Conservation (phyloP, 768 basidiomycete genomes). For the Collybiopsis luxurians region DNA sequence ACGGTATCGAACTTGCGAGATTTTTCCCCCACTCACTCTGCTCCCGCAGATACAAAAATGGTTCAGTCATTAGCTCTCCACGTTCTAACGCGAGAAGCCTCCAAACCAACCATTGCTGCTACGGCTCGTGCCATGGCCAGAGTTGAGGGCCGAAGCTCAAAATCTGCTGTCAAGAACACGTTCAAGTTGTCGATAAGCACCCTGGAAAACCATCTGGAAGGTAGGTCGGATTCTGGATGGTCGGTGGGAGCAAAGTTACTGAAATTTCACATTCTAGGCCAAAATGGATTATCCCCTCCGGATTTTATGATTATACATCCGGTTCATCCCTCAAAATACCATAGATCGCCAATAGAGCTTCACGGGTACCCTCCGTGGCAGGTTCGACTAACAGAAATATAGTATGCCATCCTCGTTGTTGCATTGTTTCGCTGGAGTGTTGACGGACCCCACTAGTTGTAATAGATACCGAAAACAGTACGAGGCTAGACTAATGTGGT, state of each 20-base stretch:
- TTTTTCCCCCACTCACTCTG: neutral
- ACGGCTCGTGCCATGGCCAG: constrained; percentile 45
- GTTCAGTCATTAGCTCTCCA: constrained; percentile 34
- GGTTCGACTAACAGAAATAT: constrained; percentile 74
- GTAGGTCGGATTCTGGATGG: constrained; percentile 31
- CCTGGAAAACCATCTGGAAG: constrained; percentile 55
- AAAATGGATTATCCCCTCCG: constrained; percentile 58
- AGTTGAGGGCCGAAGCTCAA: constrained; percentile 21
- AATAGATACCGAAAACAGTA: constrained; percentile 18
- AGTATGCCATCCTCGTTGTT: constrained; percentile 52
- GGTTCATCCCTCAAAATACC: constrained; percentile 34
- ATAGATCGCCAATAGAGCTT: constrained; percentile 54
- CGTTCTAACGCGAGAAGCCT: constrained; percentile 55
- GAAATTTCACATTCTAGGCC: constrained; percentile 30
- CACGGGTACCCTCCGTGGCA: constrained; percentile 87
- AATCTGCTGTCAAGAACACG: constrained; percentile 5
- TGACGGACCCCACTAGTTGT: constrained; percentile 23
- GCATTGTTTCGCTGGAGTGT: neutral
- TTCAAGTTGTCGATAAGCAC: constrained; percentile 41
- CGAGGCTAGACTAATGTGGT: constrained; percentile 8
- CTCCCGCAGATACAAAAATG: constrained; percentile 19
- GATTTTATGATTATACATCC: constrained; percentile 79
- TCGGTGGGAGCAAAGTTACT: constrained; percentile 4
- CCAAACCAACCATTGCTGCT: constrained; percentile 65
- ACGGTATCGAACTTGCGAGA: neutral